Base-by-base conservation (phyloP, 139 green algal genomes). In the Asterochloris erici region DNA sequence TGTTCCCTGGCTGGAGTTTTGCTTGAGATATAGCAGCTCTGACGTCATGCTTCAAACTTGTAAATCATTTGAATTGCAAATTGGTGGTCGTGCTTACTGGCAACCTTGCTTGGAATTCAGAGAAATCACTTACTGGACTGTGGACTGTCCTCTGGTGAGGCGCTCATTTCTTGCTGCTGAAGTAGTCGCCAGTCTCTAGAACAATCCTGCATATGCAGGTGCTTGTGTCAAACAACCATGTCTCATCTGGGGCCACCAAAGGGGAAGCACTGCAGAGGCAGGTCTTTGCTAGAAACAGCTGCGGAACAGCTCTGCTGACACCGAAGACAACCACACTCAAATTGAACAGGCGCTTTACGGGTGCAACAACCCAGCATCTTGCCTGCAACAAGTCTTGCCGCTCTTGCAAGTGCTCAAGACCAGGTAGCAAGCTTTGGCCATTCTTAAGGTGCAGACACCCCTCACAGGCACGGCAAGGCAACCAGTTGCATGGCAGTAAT, bases 1-100 rank as follows among this genome's bases (percentile, higher is more conserved):
- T 60, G 11, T 91, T 91, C 85, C n/a, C 71, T 27, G 87, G 87
- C 62, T 92, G 89, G 89, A 68, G 64, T 12, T 63, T 87, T 54
- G 38, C 38, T 54, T 54, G 6, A 54, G 38, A 54, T 6, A 54
- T 54, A 6, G 6, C 6, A 54, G 38, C 38, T 54, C 38, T 54
- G 4, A n/a, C n/a, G n/a, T n/a, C n/a, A n/a, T n/a, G n/a, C n/a
- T n/a, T n/a, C n/a, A n/a, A n/a, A n/a, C n/a, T n/a, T n/a, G n/a
- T n/a, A n/a, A n/a, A n/a, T n/a, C n/a, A n/a, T n/a, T n/a, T n/a
- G n/a, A n/a, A n/a, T n/a, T n/a, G n/a, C n/a, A n/a, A n/a, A n/a
- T n/a, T n/a, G n/a, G n/a, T n/a, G n/a, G n/a, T n/a, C n/a, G n/a
- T n/a, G n/a, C n/a, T n/a, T n/a, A n/a, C n/a, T n/a, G n/a, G n/a